Base-by-base conservation (phyloP, 805 yeast genomes). In the Huiozyma sinensis region DNA sequence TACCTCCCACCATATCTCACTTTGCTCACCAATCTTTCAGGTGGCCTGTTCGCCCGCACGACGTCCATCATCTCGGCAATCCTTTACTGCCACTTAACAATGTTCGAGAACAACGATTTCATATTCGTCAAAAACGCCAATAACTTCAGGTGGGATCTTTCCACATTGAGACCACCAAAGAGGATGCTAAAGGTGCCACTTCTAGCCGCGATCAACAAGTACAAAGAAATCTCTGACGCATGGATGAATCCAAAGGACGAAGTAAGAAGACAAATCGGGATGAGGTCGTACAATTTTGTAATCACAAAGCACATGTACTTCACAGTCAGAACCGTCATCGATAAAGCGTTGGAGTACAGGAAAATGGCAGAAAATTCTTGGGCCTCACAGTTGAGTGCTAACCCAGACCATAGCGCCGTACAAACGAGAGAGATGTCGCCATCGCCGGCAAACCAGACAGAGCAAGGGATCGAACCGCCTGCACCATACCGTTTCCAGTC, bases 1-100 rank as follows among this genome's bases (percentile, higher is more conserved):
- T 33, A 28, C 13, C n/a, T 56, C 5, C 40, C 63, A 0, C 65
- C 65, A 9, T 50, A 49, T 36, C 24, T 55, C n/a, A 36, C 36
- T 1, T 32, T 28, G 12, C 35, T 39, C 6, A 30, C 35, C 28
- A 36, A 30, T 7, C 28, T 36, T n/a, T 39, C 42, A 8, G 27
- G 32, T 6, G 38, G 42, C 1, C 17, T 53, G 9, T 42, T 51
- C 6, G 36, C 42, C 1, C 36, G 56, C 37, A 43, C 49, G 4
- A 27, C 39, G 11, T 38, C 40, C 7, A 38, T 38, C 9, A 39
- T 45, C 30, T 45, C 39, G 35, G 13, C 44, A 6, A 39, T 46
- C 28, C 13, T 43, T 4, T 43, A 43, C 33, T 40, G 33, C 11
- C 39, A 33, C n/a, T 43, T 43, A 32, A 46, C 48, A 6, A 35